A percentile compares a stretch with the other conserved stretches of the same genome.
phyloP scores from a whole-genome alignment of 768 basidiomycete genomes.

The Macrocybe gigantea region DNA sequence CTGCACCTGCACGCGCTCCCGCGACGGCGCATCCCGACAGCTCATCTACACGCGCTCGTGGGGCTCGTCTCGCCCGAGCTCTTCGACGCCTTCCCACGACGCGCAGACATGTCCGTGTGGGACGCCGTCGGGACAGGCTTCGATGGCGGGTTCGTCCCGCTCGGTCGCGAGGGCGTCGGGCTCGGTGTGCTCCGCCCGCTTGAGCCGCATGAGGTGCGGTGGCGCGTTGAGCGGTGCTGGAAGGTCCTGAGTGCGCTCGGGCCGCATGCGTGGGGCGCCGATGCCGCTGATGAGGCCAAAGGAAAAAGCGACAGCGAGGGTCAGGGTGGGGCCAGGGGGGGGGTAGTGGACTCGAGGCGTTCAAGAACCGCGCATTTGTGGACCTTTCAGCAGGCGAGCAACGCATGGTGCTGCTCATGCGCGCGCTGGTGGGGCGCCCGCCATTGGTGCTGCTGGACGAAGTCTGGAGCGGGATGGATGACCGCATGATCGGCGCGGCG shows the following conservation, averaged over 20 bases:
- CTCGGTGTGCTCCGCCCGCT: conserved; percentile 33
- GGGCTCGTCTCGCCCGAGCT: conserved; percentile 88
- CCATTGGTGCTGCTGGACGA: conserved; percentile 85
- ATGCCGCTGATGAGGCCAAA: background rate
- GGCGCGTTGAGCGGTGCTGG: conserved; percentile 35
- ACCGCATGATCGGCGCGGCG: conserved; percentile 62
- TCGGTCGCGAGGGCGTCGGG: conserved; percentile 38
- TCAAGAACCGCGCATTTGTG: conserved; percentile 50
- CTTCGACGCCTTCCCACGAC: conserved; percentile 83
- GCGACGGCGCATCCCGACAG: conserved; percentile 62
- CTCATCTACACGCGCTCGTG: conserved; percentile 57
- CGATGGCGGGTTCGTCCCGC: conserved; percentile 71
- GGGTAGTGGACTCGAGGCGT: conserved; percentile 25
- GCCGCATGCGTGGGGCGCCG: conserved; percentile 41
- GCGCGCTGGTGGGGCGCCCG: conserved; percentile 74
- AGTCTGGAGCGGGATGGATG: conserved; percentile 91
- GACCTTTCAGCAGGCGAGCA: conserved; percentile 71
- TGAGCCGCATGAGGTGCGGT: conserved; percentile 21
- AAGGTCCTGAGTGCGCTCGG: conserved; percentile 63
- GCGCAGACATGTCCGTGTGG: conserved; percentile 60
- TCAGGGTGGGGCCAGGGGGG: background rate
- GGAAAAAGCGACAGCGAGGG: background rate
- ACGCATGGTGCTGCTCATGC: conserved; percentile 75
- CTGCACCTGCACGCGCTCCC: conserved; percentile 39
- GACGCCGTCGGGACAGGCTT: conserved; percentile 88